These are phyloP conservation scores for Taxawa tesnikishii DNA, from an alignment of 2,329 filamentous ascomycete genomes.

Conservation along the genomic window DNA sequence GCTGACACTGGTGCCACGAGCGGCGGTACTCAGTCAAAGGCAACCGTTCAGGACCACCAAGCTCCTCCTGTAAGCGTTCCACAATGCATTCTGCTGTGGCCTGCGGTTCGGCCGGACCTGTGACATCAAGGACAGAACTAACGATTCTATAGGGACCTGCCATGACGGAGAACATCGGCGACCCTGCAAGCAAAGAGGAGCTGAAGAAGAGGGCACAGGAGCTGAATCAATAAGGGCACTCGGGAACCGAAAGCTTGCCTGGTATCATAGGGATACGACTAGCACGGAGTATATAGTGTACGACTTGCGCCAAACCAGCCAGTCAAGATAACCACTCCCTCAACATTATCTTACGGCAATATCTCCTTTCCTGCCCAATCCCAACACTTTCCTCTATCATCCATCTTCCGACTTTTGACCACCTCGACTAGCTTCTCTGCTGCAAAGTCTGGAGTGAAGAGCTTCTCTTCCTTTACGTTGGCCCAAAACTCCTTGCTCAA, in stretches of 20 bases:
- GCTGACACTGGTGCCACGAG: constrained; percentile 18
- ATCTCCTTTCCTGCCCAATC: constrained; percentile 58
- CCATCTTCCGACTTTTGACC: constrained; percentile 32
- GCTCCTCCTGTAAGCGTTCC: constrained; percentile 28
- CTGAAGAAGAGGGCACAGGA: constrained; percentile 37
- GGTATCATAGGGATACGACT: too few relatives aligned
- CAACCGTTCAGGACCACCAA: constrained; percentile 25
- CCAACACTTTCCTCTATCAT: constrained; percentile 52
- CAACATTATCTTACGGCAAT: constrained; percentile 38
- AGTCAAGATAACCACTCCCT: too few relatives aligned
- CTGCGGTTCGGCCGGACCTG: constrained; percentile 7
- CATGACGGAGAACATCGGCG: constrained; percentile 29
- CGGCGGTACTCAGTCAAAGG: constrained; percentile 21
- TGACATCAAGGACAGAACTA: not conserved
- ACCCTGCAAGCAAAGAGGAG: constrained; percentile 35
- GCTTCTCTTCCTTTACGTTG: constrained; percentile 45
- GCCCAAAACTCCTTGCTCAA: constrained; percentile 63
- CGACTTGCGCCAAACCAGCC: too few relatives aligned
- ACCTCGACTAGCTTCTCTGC: constrained; percentile 53
- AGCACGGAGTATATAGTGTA: too few relatives aligned
- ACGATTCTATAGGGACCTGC: constrained; percentile 26
- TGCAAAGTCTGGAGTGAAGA: constrained; percentile 56
- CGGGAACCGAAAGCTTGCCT: too few relatives aligned
- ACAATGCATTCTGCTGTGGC: too few relatives aligned
- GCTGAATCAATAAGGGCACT: constrained; percentile 31